phyloP scores from a whole-genome alignment of 2,329 filamentous ascomycete genomes.

The Talaromyces marneffei region DNA sequence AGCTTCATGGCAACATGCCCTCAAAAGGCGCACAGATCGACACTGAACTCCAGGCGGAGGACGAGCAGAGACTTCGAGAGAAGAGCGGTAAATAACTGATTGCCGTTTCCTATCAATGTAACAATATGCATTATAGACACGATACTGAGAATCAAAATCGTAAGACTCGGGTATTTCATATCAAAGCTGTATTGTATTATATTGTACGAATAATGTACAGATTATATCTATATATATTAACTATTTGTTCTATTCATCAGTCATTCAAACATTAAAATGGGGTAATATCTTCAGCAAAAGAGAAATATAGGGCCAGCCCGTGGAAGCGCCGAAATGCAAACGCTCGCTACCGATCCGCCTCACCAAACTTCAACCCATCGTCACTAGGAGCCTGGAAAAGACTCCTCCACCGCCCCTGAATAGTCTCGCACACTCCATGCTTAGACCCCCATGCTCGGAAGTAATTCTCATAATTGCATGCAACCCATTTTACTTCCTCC shows the following conservation, averaged over 20 bases:
- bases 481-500: constrained; percentile 38
- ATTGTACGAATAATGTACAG: too few species aligned
- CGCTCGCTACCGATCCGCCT: background rate
- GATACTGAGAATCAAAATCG: background rate
- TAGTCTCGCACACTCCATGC: constrained; percentile 18
- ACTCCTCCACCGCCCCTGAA: constrained; percentile 17
- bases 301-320: background rate
- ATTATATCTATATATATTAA: too few species aligned
- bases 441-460: constrained; percentile 31
- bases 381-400: constrained; percentile 28
- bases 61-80: constrained; percentile 40
- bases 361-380: constrained; percentile 28
- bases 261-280: constrained; percentile 6
- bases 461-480: constrained; percentile 31
- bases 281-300: background rate
- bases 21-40: constrained; percentile 45
- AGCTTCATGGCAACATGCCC: constrained; percentile 42
- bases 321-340: background rate
- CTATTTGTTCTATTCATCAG: background rate
- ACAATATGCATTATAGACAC: background rate
- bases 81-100: constrained; percentile 32
- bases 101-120: background rate
- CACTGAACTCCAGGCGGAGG: constrained; percentile 39
- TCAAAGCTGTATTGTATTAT: background rate
- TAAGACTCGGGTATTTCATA: background rate